A percentile compares a stretch with the other conserved stretches of the same genome.
phyloP scores from a whole-genome alignment of 805 yeast species.

The Pichia gijzeniarum region DNA sequence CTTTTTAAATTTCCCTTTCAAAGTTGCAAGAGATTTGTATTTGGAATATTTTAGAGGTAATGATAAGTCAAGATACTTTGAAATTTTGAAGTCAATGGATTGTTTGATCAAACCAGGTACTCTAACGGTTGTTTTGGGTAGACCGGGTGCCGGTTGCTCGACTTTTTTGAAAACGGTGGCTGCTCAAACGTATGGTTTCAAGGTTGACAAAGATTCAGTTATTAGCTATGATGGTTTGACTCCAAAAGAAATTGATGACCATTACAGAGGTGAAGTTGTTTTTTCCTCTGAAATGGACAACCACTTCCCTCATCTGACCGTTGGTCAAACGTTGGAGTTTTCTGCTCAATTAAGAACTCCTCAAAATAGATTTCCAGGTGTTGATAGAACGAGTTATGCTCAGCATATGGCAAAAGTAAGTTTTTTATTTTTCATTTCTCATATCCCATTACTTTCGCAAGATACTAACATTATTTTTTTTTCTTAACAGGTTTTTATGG shows the following conservation, averaged over 20 bases:
- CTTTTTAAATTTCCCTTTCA: conserved; percentile 38
- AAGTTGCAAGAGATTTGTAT: conserved; percentile 28
- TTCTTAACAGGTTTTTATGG: conserved; percentile 27
- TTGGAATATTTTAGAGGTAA: conserved; percentile 21
- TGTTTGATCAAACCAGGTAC: conserved; percentile 56
- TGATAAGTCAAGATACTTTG: conserved; percentile 25
- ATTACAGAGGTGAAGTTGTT: conserved; percentile 60
- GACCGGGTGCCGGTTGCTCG: conserved; percentile 77
- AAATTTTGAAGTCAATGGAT: conserved; percentile 57
- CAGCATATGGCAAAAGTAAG: conserved; percentile 43
- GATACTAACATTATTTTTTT: conserved; percentile 8
- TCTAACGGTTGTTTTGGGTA: conserved; percentile 61
- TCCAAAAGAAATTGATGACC: conserved; percentile 40
- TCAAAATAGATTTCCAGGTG: conserved; percentile 47
- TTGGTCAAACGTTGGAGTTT: conserved; percentile 54
- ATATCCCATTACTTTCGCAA: neutral
- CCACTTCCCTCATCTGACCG: conserved; percentile 63
- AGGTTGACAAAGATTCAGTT: conserved; percentile 38
- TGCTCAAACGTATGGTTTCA: conserved; percentile 53
- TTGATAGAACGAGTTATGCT: conserved; percentile 44
- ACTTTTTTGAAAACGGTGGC: conserved; percentile 55
- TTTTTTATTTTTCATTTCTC: neutral
- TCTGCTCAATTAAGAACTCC: conserved; percentile 59
- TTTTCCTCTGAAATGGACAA: conserved; percentile 62
- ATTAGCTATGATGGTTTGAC: conserved; percentile 49